Conservation (phyloP, 306 rosid species). For the Fragaria iinumae region DNA sequence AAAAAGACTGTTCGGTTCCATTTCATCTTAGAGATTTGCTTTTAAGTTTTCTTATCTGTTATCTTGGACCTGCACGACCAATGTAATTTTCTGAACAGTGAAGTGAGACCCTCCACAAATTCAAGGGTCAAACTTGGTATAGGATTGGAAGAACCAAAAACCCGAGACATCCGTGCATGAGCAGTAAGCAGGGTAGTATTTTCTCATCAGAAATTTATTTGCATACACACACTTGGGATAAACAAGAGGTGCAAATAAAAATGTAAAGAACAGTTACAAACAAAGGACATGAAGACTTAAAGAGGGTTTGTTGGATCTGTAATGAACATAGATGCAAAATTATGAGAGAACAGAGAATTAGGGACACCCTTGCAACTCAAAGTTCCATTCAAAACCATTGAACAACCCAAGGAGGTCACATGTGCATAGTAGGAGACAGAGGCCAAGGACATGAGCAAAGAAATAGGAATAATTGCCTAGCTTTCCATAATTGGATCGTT, state of each 20-base stretch:
- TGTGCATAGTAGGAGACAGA: not conserved
- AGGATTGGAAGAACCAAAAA: too few species aligned
- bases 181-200: not conserved
- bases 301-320: not conserved
- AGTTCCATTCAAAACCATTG: not conserved
- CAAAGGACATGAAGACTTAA: not conserved
- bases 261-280: not conserved
- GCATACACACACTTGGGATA: not conserved
- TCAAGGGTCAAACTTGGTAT: too few species aligned
- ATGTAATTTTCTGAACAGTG: too few species aligned
- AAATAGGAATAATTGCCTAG: not conserved
- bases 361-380: not conserved
- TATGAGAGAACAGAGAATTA: not conserved
- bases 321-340: not conserved
- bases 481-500: not conserved
- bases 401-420: not conserved
- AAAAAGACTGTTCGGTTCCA: too few species aligned
- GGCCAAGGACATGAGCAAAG: not conserved
- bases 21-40: too few species aligned
- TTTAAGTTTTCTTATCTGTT: too few species aligned
- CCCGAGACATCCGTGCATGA: too few species aligned
- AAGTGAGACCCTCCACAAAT: too few species aligned
- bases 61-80: too few species aligned
- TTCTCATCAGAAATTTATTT: not conserved
- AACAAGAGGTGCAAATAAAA: not conserved